phyloP scores from a whole-genome alignment of 331 rosid genomes.

The Saraca asoca region DNA sequence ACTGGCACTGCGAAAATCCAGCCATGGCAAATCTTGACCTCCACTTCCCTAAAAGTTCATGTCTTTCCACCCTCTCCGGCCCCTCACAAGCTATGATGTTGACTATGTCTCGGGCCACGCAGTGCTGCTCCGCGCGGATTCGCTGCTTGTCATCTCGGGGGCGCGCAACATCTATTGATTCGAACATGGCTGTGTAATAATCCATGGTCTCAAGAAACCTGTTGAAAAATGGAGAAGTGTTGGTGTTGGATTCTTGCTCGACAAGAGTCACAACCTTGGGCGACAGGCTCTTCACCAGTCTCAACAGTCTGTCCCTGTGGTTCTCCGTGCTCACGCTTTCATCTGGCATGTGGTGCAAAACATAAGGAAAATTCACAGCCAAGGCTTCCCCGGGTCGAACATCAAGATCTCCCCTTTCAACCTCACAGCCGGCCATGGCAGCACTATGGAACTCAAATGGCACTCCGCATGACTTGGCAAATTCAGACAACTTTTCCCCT shows the following conservation, averaged over 20 bases:
- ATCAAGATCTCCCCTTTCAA: slow-evolving; percentile 42
- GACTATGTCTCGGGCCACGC: slow-evolving; percentile 87
- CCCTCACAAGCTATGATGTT: slow-evolving; percentile 95
- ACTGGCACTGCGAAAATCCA: slow-evolving; percentile 55
- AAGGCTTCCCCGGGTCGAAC: slow-evolving; percentile 65
- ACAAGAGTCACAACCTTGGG: slow-evolving; percentile 76
- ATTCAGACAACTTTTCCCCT: slow-evolving; percentile 46
- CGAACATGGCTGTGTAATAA: slow-evolving; percentile 83
- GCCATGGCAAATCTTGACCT: slow-evolving; percentile 70
- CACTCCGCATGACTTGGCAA: slow-evolving; percentile 53
- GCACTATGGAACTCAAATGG: slow-evolving; percentile 74
- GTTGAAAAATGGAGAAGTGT: slow-evolving; percentile 69
- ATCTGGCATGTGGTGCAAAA: slow-evolving; percentile 90
- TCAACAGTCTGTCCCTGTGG: slow-evolving; percentile 72
- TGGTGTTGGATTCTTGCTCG: slow-evolving; percentile 92
- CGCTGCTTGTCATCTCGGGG: slow-evolving; percentile 62
- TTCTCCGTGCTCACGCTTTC: slow-evolving; percentile 86
- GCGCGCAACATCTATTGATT: slow-evolving; percentile 71
- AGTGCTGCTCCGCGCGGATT: slow-evolving; percentile 71
- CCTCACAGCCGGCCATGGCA: slow-evolving; percentile 68
- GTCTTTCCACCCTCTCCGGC: slow-evolving; percentile 77
- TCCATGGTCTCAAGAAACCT: slow-evolving; percentile 73
- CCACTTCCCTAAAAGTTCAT: slow-evolving; percentile 79
- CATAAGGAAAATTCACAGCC: slow-evolving; percentile 75
- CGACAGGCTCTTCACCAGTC: slow-evolving; percentile 72